phyloP scores from a whole-genome alignment of 1,284 basidiomycete species.

The Puccinia triticina region DNA sequence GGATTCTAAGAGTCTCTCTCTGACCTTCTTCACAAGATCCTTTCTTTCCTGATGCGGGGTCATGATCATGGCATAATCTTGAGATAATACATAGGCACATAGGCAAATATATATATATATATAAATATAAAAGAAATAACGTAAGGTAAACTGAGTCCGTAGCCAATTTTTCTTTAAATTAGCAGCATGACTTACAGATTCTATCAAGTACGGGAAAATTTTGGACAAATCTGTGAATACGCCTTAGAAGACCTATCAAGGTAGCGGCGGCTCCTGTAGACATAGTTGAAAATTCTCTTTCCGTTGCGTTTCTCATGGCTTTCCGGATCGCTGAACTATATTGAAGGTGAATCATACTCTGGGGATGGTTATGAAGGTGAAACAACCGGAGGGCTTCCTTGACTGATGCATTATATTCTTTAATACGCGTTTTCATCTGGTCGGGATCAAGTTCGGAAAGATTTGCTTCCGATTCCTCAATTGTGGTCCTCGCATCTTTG shows the following conservation, averaged over 20 bases:
- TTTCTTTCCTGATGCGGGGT: no score
- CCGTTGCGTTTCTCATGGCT: background rate
- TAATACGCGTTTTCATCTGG: background rate
- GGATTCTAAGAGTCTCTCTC: background rate
- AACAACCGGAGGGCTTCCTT: background rate
- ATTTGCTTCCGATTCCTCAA: background rate
- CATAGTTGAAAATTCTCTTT: background rate
- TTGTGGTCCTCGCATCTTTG: background rate
- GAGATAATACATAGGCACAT: no score
- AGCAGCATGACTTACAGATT: background rate
- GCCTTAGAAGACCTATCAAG: background rate
- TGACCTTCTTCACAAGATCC: background rate
- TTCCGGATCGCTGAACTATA: background rate
- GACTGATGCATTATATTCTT: background rate
- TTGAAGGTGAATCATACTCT: background rate
- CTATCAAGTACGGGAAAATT: background rate
- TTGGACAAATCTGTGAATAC: background rate
- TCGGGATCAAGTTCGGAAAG: background rate
- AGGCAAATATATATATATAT: no score
- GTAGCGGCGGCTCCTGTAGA: background rate
- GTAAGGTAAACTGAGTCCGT: background rate
- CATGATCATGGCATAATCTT: background rate
- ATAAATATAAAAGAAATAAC: background rate
- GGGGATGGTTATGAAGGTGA: background rate
- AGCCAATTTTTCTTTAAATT: no score